These are phyloP conservation scores for Globisporangium echinulatum DNA, from an alignment of 352 stramenopile species.

Conservation along the genomic window DNA sequence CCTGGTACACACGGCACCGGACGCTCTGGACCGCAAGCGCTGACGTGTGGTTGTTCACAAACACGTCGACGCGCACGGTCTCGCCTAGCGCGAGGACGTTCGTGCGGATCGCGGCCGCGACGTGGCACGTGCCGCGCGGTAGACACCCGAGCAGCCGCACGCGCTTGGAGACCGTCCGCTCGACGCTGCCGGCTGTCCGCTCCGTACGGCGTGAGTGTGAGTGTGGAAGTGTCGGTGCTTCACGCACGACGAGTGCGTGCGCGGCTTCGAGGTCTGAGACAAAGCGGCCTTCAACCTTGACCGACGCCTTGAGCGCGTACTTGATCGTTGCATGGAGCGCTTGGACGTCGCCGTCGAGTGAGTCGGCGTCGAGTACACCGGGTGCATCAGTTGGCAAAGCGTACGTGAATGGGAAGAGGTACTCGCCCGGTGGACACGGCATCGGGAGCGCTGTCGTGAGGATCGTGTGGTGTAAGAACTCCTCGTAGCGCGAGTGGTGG, in stretches of 20 bases:
- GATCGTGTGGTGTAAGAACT: conserved; percentile 63
- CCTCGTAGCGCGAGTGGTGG: conserved; percentile 60
- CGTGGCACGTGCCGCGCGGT: conserved; percentile 47
- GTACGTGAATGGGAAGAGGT: conserved; percentile 66
- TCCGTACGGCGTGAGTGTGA: too few species aligned
- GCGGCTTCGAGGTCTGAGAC: conserved; percentile 62
- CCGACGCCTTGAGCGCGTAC: conserved; percentile 60
- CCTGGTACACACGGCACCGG: conserved; percentile 50
- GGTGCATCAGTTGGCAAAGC: conserved; percentile 44
- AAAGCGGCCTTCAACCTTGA: conserved; percentile 65
- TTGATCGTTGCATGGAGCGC: conserved; percentile 67
- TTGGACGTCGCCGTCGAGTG: conserved; percentile 34
- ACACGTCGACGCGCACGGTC: conserved; percentile 53
- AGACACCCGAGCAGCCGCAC: conserved; percentile 51
- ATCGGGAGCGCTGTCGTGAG: conserved; percentile 39
- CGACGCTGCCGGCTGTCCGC: conserved; percentile 23
- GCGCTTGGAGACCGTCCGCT: conserved; percentile 59
- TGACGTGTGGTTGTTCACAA: conserved; percentile 70
- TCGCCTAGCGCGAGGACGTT: conserved; percentile 56
- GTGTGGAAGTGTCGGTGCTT: conserved; percentile 6
- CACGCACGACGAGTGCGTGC: conserved; percentile 41
- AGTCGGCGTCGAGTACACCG: conserved; percentile 50
- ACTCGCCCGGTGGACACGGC: conserved; percentile 52
- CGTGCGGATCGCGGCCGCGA: conserved; percentile 58
- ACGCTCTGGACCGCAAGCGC: conserved; percentile 39